Base-by-base conservation (phyloP, 2,329 filamentous ascomycete genomes). In the Akanthomyces uredinophilus region DNA sequence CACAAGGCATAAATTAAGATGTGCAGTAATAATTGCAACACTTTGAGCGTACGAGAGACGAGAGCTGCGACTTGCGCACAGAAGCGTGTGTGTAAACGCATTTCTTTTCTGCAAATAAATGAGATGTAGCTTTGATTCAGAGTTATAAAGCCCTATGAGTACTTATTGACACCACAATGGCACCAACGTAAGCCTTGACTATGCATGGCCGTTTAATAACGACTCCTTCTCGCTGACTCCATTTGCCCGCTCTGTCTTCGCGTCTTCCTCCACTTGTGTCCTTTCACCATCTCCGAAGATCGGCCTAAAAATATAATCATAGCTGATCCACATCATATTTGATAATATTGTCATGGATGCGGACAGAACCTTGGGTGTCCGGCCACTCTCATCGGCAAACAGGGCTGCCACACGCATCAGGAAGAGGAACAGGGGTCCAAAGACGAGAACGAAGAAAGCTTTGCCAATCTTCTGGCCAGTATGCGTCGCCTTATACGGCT, bases 261-360 rank as follows among this genome's bases (percentile, higher is more conserved):
- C 67, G 1, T 68, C 65, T 10, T 67, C 65, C 37, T 72, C 72
- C 2, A 10, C 5, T 37, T 73, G 66, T 4, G 85, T 87, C 68
- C 83, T 84, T 79, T 98, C 94, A 0, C 95, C 95, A 70, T 98
- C 90, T 0, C 94, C 94, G 79, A 96, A 97, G 0, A 88, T 46
- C 1, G 75, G 77, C 72, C 85, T 87, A 66, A 79, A 72, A 2
- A 79, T 71, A 1, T 32, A 35, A 57, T 83, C 81, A 55, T 84
- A 82, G 4, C 64, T 66, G 63, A 72, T 67, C 81, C 81, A 84
- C 11, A 78, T 63, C 4, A 75, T 13, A 18, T 75, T 79, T 63
- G 89, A 86, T 1, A 89, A 14, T 1, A 78, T 72, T 1, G 79
- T 81, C 61, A 81, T 78, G 0, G 83, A 58, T 18, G 73, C 72